Base-by-base conservation (phyloP, 768 basidiomycete species). In the Jaapia argillacea region DNA sequence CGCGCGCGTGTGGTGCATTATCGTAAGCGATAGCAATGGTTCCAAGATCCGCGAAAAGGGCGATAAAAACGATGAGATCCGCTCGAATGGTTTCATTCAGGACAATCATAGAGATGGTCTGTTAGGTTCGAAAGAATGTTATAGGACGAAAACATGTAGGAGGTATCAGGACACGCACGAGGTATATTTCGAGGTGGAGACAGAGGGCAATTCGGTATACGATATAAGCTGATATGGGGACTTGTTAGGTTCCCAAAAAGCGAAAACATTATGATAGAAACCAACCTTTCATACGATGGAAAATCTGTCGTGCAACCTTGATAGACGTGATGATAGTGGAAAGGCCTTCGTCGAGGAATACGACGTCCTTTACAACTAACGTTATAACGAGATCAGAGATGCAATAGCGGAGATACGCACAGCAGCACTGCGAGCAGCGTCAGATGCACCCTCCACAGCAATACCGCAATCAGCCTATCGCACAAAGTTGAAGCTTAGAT, bases 11-110 rank as follows among this genome's bases (percentile, higher is more conserved):
- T 1, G 67, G 65, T 1, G 66, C 66, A 42, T 62, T 56, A 49
- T 71, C 70, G 45, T 70, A 72, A 3, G 71, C 71, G 43, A 72
- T 69, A 18, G 71, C 71, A 42, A 72, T 69, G 5, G 70, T 72
- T 5, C 67, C 70, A 14, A 72, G 59, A 52, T 68, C 63, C 20
- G 67, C 68, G 46, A 69, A 68, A 51, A 71, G 61, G 28, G 64
- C 67, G 35, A 66, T 53, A 57, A 66, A 67, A 48, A 70, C 69
- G 51, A 71, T 59, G 18, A 72, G 55, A 41, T 72, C 69, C 28
- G 65, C 69, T 24, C 69, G 65, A 48, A 72, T 72, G 16, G 66
- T 66, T 51, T 72, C 70, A 44, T 71, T 71, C 33, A 58, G 54
- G 46, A 72, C 67, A 36, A 70, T 54, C 51, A 69, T 70, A 3